Base-by-base conservation (phyloP, 2,329 filamentous ascomycete genomes). In the Colletotrichum melonis region DNA sequence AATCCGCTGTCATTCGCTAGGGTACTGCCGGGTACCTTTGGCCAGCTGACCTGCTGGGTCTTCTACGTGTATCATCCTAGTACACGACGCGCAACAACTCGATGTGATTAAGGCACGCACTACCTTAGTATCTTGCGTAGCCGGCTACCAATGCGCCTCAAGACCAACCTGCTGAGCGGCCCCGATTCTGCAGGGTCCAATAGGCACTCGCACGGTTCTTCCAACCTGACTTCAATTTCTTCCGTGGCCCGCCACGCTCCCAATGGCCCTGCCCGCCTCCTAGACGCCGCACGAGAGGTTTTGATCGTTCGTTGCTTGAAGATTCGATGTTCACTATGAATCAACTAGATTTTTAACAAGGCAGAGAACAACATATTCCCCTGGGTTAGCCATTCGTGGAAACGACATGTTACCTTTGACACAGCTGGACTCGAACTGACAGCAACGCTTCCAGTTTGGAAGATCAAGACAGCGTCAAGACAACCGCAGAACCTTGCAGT, bases 181-280 rank as follows among this genome's bases (percentile, higher is more conserved):
- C 56, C 30, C 73, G 49, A 74, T 74, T 63, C 73, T 74, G 70
- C 73, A 73, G 73, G 73, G 73, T 69, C 73, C 73, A 73, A 57
- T 38, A 11, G 57, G 62, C 38, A 22, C 30, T 67, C 59, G 66
- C 58, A 55, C 59, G 46, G 69, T 55, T 72, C 52, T 55, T 60
- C 66, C 63, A 65, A 49, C 32, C 24, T 19, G 35, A 30, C 35
- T 7, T 49, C 26, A 11, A 32, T 42, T 38, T 52, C 24, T 16
- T 57, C 24, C 32, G 32, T 12, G 32, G 32, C 32, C 32, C 11
- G 14, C 16, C 22, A 11, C 24, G 16, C 52, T 57, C 63, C 52
- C 12, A 63, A 63, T 32, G n/a, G 28, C 16, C n/a, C 14, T 42
- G 46, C 62, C 62, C 16, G 19, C 19, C 32, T 28, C 62, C 12